These are phyloP conservation scores for Boletus tomentosulus DNA, from an alignment of 768 basidiomycete species.

Conservation along the genomic window DNA sequence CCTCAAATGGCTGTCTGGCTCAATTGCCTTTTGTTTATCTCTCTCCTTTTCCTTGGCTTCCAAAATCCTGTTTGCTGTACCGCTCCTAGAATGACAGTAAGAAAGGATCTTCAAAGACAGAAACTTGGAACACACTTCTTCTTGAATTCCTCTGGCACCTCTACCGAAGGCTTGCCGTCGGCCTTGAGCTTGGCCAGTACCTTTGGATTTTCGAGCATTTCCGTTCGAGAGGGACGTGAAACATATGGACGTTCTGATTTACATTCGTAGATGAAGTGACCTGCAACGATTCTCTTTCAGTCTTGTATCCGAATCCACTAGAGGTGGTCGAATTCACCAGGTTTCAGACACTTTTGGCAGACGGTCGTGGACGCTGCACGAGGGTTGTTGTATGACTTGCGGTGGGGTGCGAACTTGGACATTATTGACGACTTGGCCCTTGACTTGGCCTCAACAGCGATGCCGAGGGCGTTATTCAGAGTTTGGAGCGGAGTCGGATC, in stretches of 20 bases:
- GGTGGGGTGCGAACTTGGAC: slow-evolving; percentile 81
- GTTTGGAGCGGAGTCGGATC: background rate
- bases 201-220: slow-evolving; percentile 77
- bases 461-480: slow-evolving; percentile 4
- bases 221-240: slow-evolving; percentile 83
- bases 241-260: slow-evolving; percentile 77
- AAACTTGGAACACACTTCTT: slow-evolving; percentile 48
- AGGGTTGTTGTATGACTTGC: slow-evolving; percentile 56
- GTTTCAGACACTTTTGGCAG: slow-evolving; percentile 78
- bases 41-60: slow-evolving; percentile 80
- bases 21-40: slow-evolving; percentile 35
- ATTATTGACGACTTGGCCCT: slow-evolving; percentile 32
- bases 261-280: slow-evolving; percentile 92
- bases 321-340: slow-evolving; percentile 39
- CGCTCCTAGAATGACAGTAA: slow-evolving; percentile 43
- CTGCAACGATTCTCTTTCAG: slow-evolving; percentile 32
- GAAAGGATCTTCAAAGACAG: background rate
- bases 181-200: slow-evolving; percentile 61
- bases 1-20: slow-evolving; percentile 27
- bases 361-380: slow-evolving; percentile 61
- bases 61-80: slow-evolving; percentile 82
- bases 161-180: slow-evolving; percentile 72
- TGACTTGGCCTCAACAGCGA: too few species aligned
- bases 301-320: slow-evolving; percentile 4
- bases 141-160: slow-evolving; percentile 91